phyloP scores from a whole-genome alignment of 495 filamentous ascomycete species.

The Penicillium fimorum region DNA sequence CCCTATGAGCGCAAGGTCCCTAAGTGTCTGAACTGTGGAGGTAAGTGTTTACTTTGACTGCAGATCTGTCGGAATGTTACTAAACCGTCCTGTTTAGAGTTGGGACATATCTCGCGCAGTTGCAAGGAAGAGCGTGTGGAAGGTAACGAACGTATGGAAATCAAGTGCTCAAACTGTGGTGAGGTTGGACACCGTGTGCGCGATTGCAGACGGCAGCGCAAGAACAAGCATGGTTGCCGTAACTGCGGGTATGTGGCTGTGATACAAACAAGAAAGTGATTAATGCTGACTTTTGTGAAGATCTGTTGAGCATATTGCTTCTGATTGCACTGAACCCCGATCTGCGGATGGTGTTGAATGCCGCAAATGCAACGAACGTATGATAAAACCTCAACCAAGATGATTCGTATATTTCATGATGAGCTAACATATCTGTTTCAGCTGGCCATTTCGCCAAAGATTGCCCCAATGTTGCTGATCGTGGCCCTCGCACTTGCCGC shows the following conservation, averaged over 20 bases:
- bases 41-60: conserved; percentile 33
- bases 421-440: conserved; percentile 30
- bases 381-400: conserved; percentile 2
- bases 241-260: conserved; percentile 68
- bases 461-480: conserved; percentile 60
- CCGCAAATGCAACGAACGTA: conserved; percentile 70
- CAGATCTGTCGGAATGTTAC: not conserved
- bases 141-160: conserved; percentile 40
- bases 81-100: conserved; percentile 40
- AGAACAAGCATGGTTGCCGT: conserved; percentile 66
- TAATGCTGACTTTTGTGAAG: conserved; percentile 28
- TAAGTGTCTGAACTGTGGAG: conserved; percentile 68
- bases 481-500: conserved; percentile 52
- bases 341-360: conserved; percentile 76
- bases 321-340: conserved; percentile 69
- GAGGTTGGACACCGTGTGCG: conserved; percentile 70
- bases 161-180: conserved; percentile 76
- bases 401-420: conserved; percentile 1
- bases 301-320: conserved; percentile 56
- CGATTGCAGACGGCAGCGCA: conserved; percentile 60
- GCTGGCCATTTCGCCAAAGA: conserved; percentile 83
- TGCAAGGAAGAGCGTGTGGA: conserved; percentile 63
- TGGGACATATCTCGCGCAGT: conserved; percentile 67
- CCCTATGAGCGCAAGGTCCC: conserved; percentile 62
- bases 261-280: not conserved